phyloP scores from a whole-genome alignment of 192 early-diverging fungal genomes.

The Spizellomyces sp. region DNA sequence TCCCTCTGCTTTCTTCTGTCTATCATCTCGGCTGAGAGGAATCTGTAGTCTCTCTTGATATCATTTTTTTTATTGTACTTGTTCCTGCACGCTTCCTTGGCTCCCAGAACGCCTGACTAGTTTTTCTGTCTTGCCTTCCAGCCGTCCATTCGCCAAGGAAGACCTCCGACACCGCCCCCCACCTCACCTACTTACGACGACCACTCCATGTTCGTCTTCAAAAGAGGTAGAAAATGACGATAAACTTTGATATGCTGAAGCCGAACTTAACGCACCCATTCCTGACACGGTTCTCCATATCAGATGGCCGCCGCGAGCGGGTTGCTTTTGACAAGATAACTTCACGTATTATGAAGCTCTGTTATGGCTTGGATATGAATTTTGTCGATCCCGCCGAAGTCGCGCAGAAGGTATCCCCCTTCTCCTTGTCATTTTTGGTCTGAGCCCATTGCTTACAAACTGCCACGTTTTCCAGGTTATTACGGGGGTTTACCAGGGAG shows the following conservation, averaged over 20 bases:
- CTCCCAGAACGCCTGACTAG: too few species aligned
- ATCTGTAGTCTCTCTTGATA: too few species aligned
- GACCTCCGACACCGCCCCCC: too few species aligned
- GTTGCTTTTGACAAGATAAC: constrained; percentile 97
- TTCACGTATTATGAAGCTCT: constrained; percentile 89
- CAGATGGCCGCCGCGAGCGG: constrained; percentile 85
- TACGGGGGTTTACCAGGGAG: constrained; percentile 93
- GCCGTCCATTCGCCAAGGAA: too few species aligned
- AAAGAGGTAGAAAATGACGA: constrained; percentile 34
- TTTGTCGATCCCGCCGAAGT: constrained; percentile 88
- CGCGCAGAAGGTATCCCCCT: constrained; percentile 79
- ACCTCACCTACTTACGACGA: background rate
- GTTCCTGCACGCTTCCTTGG: too few species aligned
- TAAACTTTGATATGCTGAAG: background rate
- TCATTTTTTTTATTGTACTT: too few species aligned
- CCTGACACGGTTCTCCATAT: background rate
- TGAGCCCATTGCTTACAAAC: background rate
- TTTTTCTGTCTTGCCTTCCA: too few species aligned
- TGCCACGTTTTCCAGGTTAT: constrained; percentile 63
- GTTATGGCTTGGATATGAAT: constrained; percentile 89
- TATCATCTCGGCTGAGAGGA: too few species aligned
- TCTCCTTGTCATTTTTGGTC: background rate
- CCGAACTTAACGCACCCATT: background rate
- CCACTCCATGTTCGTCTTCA: constrained; percentile 45
- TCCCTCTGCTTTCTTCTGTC: background rate